Evolutionary conservation across 2,329 filamentous ascomycete species (phyloP).

Genomic region (Ascocoryne sarcoides): DNA sequence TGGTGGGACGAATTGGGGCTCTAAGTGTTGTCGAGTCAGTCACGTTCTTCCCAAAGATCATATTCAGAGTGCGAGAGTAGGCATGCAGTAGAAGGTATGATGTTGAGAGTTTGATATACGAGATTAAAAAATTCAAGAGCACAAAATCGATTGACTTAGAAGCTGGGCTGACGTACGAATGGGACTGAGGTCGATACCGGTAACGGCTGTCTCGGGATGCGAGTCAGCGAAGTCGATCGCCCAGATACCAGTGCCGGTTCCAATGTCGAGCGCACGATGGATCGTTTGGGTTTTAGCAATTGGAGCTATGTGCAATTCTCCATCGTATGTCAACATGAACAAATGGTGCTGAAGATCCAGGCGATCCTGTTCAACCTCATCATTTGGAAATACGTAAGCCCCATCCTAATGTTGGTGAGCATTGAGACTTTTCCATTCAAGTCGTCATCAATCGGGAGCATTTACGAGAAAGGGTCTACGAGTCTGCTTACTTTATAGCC

Average conservation of each 20-base stretch:
- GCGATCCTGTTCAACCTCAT: conserved; percentile 10
- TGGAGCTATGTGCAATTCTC: conserved; percentile 1
- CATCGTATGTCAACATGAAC: conserved; percentile 7
- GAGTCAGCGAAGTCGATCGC: conserved; percentile 13
- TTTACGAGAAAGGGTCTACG: no score
- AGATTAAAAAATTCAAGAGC: no score
- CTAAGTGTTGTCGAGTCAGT: no score
- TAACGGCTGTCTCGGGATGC: conserved; percentile 17
- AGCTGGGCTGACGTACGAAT: conserved; percentile 14
- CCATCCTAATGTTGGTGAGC: neutral
- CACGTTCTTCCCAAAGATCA: no score
- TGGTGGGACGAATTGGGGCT: conserved; percentile 29
- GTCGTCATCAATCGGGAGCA: no score
- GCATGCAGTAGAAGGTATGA: no score
- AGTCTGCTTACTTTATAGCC: conserved; percentile 7
- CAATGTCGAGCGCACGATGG: conserved; percentile 5
- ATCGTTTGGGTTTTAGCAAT: conserved; percentile 2
- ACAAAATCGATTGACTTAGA: no score
- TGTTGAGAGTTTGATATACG: no score
- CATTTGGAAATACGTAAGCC: neutral
- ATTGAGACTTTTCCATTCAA: no score
- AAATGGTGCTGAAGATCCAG: conserved; percentile 14
- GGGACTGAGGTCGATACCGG: conserved; percentile 1
- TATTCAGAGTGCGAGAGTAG: no score
- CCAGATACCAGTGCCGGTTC: conserved; percentile 11